Evolutionary conservation across 2,329 filamentous ascomycete genomes (phyloP), one percentile per base, ranked within the genome.

Genomic region (Lecanoromycetidae sp.): DNA sequence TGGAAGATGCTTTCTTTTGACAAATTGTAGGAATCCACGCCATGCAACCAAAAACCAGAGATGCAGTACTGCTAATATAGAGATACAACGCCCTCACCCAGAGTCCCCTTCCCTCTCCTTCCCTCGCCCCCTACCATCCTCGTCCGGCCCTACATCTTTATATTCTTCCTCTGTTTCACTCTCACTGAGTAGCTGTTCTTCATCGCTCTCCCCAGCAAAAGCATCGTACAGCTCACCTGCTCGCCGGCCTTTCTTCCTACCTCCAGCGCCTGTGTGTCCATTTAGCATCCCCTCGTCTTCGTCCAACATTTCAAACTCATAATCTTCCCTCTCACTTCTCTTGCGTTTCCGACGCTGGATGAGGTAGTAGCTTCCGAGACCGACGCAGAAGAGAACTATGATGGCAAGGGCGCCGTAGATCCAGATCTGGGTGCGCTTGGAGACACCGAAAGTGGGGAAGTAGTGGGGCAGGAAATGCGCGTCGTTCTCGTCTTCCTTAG

Each of bases 191-290:
- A 77, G 58, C 50, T 60, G 58, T 23, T 57, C 57, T 22, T 83
- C 80, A 48, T 91, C 88, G 49, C 90, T 90, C 44, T 87, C 90
- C 13, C 86, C 88, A 0, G 91, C 91, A 71, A 98, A 98, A 4
- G 91, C 91, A 70, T 98, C 91, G 63, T 98, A 98, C 36, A 98
- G 69, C 68, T 96, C 90, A 23, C 90, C 87, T 2, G 87, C 91
- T 17, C 68, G 27, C 62, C 63, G 65, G 43, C 74, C 71, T 54
- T 75, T 71, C 70, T 64, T 49, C 64, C 59, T 54, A 17, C 61
- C 59, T 27, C 56, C 57, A 15, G 57, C 55, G 50, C 60, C 66
- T 55, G 50, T 66, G 66, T 67, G 74, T 42, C 61, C 66, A 49
- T 57, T 71, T 23, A 41, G 13, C 44, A 34, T 34, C 56, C 80